These are phyloP conservation scores for Penicillium roqueforti DNA, from an alignment of 495 filamentous ascomycete species.

Conservation along the genomic window DNA sequence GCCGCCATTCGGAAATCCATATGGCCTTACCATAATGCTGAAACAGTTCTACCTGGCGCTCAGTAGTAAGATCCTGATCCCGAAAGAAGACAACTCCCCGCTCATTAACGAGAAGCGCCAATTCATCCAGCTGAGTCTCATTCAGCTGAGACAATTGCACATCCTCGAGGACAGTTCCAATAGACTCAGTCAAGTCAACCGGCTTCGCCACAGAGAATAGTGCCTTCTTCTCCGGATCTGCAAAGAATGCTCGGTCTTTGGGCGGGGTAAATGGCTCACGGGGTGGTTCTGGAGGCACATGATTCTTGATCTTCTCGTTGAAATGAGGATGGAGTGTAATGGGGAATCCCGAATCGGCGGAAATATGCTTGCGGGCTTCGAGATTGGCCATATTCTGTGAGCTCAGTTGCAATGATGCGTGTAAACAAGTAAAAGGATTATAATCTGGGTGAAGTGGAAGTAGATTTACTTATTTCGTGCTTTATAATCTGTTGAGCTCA, in stretches of 20 bases:
- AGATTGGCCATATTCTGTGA: constrained; percentile 14
- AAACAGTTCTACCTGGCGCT: constrained; percentile 47
- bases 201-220: constrained; percentile 43
- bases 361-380: constrained; percentile 22
- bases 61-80: constrained; percentile 48
- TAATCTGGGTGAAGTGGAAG: background rate
- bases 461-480: background rate
- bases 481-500: background rate
- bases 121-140: constrained; percentile 37
- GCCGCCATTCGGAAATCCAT: background rate
- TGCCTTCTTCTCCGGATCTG: constrained; percentile 48
- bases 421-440: background rate
- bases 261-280: constrained; percentile 39
- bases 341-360: constrained; percentile 16
- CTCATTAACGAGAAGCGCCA: constrained; percentile 42
- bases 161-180: constrained; percentile 42
- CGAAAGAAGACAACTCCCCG: constrained; percentile 44
- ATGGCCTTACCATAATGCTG: constrained; percentile 43
- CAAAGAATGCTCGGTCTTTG: constrained; percentile 47
- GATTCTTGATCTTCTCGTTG: constrained; percentile 41
- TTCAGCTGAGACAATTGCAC: constrained; percentile 43
- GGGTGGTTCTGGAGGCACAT: constrained; percentile 43
- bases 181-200: constrained; percentile 49
- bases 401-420: background rate
- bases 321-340: constrained; percentile 22